Base-by-base conservation (phyloP, 2,329 filamentous ascomycete species). In the Pyrenophora teres region DNA sequence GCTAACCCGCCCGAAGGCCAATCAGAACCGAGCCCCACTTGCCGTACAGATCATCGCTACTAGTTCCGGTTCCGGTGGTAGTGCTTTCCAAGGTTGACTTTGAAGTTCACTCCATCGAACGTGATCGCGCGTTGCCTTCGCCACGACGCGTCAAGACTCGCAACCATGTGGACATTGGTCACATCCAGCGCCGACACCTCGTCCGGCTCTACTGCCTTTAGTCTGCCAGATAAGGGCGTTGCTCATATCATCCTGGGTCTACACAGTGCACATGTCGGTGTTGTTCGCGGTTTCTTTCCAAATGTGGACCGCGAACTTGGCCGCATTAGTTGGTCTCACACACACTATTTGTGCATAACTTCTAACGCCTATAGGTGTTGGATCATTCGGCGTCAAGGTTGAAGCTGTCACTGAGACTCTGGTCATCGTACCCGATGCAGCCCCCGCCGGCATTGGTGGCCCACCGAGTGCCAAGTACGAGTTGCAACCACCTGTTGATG, bases 311-410 rank as follows among this genome's bases (percentile, higher is more conserved):
- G 33, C 6, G 52, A 58, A 43, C 56, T 65, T 47, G 64, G 59
- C 40, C 50, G 40, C 30, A 59, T 67, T 16, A 52, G 64, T 67
- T 50, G 33, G 62, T 52, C 18, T 9, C 7, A n/a, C 16, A 19
- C 12, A 23, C 18, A 30, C 25, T 18, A n/a, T 18, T 31, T 31
- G 25, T 25, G 23, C 12, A 5, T 9, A 30, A 3, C 8, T 12
- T 7, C 48, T 55, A 32, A 55, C 44, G 7, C 7, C 23, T n/a
- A 15, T 40, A 55, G 69, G 45, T 31, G 41, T 57, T 15, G 57
- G 54, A 4, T 36, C 47, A 6, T 64, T 57, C 33, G 62, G 62
- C 19, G 56, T 60, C 9, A 72, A 69, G 32, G 41, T 73, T 3
- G 52, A 68, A 46, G 66, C 68, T n/a, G 21, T 68, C 3, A 15